These are phyloP conservation scores for Stylonectria norvegica DNA, from an alignment of 2,329 filamentous ascomycete species.

Conservation along the genomic window DNA sequence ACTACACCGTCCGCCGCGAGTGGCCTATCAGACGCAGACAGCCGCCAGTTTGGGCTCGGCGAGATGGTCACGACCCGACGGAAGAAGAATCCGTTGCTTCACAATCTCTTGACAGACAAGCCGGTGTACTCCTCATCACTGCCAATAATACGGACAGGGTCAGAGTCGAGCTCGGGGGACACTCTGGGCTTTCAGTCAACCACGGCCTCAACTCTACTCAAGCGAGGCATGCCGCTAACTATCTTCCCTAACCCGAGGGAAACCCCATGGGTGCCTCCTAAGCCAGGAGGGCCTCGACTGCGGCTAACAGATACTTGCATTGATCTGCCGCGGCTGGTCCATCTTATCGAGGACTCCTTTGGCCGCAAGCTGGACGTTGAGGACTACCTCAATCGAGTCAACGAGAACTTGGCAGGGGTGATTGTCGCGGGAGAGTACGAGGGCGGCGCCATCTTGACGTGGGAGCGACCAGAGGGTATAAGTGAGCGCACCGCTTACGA, in stretches of 20 bases:
- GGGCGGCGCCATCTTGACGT: conserved; percentile 89
- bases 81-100: conserved; percentile 78
- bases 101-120: conserved; percentile 94
- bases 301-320: conserved; percentile 76
- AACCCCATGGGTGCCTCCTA: conserved; percentile 65
- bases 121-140: conserved; percentile 89
- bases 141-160: conserved; percentile 62
- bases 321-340: conserved; percentile 75
- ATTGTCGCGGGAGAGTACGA: conserved; percentile 97
- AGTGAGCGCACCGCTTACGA: conserved; percentile 52
- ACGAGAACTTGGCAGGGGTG: conserved; percentile 77
- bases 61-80: conserved; percentile 53
- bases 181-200: conserved; percentile 15
- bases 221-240: conserved; percentile 84
- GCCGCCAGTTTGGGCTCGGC: conserved; percentile 49
- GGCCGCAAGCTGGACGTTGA: conserved; percentile 76
- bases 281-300: conserved; percentile 56
- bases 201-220: conserved; percentile 72
- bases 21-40: conserved; percentile 44
- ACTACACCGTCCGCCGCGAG: conserved; percentile 77
- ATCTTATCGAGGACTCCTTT: conserved; percentile 94
- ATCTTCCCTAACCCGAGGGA: conserved; percentile 75
- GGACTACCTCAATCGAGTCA: conserved; percentile 78
- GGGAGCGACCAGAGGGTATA: conserved; percentile 71
- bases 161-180: conserved; percentile 29